Conservation (phyloP, 1,284 basidiomycete species). For the Melampsora occidentalis region DNA sequence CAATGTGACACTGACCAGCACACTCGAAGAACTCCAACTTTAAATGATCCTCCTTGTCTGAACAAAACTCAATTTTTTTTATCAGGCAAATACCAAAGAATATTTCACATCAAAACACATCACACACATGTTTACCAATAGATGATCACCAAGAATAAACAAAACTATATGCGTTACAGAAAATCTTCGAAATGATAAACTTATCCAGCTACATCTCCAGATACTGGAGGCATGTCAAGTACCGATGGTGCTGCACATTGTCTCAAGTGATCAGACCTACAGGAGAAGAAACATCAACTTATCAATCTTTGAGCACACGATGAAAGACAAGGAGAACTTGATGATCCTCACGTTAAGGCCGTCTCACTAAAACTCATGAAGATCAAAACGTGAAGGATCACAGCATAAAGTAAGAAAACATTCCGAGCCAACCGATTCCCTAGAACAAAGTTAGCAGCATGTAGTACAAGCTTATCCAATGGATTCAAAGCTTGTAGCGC, state of each 20-base stretch:
- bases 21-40: too few species aligned
- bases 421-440: slow-evolving; percentile 69
- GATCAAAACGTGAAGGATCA: slow-evolving; percentile 74
- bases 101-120: too few species aligned
- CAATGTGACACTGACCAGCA: too few species aligned
- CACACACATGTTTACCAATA: too few species aligned
- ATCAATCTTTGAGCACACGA: neutral
- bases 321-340: neutral
- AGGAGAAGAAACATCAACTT: neutral
- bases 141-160: too few species aligned
- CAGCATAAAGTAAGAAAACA: slow-evolving; percentile 76
- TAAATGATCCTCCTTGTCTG: too few species aligned
- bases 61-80: too few species aligned
- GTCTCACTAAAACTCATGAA: slow-evolving; percentile 63
- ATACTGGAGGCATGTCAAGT: too few species aligned
- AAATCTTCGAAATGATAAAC: too few species aligned
- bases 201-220: too few species aligned
- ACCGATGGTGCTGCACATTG: neutral
- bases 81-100: too few species aligned
- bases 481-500: slow-evolving; percentile 89
- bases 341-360: slow-evolving; percentile 57
- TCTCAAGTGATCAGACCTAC: slow-evolving; percentile 6
- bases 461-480: slow-evolving; percentile 80
- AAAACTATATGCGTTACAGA: too few species aligned
- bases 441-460: slow-evolving; percentile 77